Evolutionary conservation across 139 green algal genomes (phyloP).

Genomic region (Chlamydomonas sp.): DNA sequence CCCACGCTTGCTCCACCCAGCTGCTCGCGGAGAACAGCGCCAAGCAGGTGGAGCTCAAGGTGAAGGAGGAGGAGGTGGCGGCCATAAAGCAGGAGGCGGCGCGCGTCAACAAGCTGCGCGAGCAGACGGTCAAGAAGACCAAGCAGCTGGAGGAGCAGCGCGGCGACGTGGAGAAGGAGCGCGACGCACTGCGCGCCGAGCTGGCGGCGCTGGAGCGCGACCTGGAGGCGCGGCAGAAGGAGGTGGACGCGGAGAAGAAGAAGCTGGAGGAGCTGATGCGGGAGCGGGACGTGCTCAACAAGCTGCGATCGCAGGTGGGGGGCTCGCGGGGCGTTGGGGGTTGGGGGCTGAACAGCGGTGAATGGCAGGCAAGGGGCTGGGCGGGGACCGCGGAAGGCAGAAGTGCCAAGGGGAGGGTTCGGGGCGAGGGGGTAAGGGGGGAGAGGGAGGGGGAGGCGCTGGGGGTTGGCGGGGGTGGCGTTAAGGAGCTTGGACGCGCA

Average conservation of each 20-base stretch:
- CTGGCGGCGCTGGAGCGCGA: conserved; percentile 50
- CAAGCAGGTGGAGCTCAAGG: conserved; percentile 86
- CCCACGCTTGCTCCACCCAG: conserved; percentile 17
- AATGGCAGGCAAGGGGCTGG: neutral
- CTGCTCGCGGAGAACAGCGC: conserved; percentile 87
- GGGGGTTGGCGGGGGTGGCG: too few relatives aligned
- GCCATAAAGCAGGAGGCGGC: conserved; percentile 72
- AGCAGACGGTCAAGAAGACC: conserved; percentile 66
- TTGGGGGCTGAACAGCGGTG: neutral
- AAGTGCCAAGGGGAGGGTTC: neutral
- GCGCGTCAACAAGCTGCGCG: conserved; percentile 74
- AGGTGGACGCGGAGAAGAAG: conserved; percentile 69
- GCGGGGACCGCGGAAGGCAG: neutral
- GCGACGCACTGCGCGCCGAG: conserved; percentile 54
- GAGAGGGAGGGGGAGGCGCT: too few relatives aligned
- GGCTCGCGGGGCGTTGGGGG: neutral
- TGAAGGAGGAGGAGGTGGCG: conserved; percentile 85
- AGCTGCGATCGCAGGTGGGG: conserved; percentile 77
- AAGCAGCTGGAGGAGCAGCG: conserved; percentile 59
- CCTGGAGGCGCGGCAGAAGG: conserved; percentile 59
- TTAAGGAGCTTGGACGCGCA: too few relatives aligned
- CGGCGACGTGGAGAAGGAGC: conserved; percentile 64
- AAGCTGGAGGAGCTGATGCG: conserved; percentile 86
- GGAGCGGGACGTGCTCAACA: conserved; percentile 91
- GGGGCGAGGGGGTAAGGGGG: too few relatives aligned